These are phyloP conservation scores for Lecanicillium sp. DNA, from an alignment of 2,329 filamentous ascomycete genomes.

Conservation along the genomic window DNA sequence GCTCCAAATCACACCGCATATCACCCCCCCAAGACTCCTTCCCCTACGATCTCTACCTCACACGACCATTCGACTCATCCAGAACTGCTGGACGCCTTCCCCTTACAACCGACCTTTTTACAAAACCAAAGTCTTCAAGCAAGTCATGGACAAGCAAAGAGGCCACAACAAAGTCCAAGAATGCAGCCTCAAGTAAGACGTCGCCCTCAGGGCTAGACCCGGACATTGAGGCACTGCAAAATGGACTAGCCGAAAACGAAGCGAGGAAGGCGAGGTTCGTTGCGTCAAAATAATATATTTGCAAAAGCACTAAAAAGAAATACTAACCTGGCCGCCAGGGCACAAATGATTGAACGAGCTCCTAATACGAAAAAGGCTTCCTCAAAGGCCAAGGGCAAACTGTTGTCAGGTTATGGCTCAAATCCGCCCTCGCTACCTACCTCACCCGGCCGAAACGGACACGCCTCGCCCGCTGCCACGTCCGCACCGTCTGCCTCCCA, in stretches of 20 bases:
- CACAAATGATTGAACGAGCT: constrained; percentile 25
- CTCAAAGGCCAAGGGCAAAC: constrained; percentile 32
- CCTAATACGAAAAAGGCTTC: constrained; percentile 22
- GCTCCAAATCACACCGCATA: constrained; percentile 40
- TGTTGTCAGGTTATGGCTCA: constrained; percentile 30
- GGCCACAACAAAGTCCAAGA: constrained; percentile 20
- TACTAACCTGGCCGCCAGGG: constrained; percentile 23
- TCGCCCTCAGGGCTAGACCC: constrained; percentile 35
- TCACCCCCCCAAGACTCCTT: constrained; percentile 34
- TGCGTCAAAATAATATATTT: too few species aligned
- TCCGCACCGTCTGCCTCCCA: constrained; percentile 42
- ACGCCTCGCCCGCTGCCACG: constrained; percentile 43
- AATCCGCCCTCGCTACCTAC: constrained; percentile 35
- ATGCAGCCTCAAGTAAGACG: constrained; percentile 22
- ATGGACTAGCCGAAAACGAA: constrained; percentile 27
- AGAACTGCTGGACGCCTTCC: constrained; percentile 39
- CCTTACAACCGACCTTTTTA: constrained; percentile 42
- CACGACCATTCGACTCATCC: constrained; percentile 39
- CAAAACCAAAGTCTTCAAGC: constrained; percentile 23
- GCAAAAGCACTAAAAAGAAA: too few species aligned
- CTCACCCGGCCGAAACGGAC: constrained; percentile 48
- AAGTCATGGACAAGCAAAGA: constrained; percentile 17
- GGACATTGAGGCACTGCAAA: constrained; percentile 42
- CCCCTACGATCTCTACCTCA: constrained; percentile 48
- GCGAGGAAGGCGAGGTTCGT: constrained; percentile 27